Conservation (phyloP, 257 asterid genomes). For the Solanum etuberosum region DNA sequence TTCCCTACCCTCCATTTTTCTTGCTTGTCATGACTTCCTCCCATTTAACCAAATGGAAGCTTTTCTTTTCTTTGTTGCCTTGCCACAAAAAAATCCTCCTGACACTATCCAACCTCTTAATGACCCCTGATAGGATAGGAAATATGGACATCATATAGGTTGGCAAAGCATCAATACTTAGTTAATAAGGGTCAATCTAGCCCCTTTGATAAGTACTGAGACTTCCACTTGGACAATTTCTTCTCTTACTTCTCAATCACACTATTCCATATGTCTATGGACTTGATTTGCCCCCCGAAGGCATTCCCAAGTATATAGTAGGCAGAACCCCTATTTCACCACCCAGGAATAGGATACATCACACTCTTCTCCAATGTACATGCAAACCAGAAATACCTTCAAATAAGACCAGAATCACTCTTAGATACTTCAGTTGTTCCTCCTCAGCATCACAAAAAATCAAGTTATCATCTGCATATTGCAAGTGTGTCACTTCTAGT, state of each 20-base stretch:
- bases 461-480: background rate
- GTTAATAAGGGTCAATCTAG: background rate
- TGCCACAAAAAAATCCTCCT: background rate
- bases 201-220: background rate
- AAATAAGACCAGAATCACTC: background rate
- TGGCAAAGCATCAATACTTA: background rate
- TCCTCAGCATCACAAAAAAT: background rate
- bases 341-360: background rate
- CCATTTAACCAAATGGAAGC: background rate
- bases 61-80: background rate
- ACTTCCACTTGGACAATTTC: background rate
- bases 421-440: background rate
- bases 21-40: background rate
- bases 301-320: background rate
- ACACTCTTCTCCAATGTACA: background rate
- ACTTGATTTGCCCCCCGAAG: background rate
- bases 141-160: background rate
- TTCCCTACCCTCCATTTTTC: background rate
- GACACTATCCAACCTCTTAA: background rate
- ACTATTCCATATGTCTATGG: background rate
- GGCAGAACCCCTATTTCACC: background rate
- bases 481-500: background rate
- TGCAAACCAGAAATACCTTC: background rate
- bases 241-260: background rate
- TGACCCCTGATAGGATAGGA: background rate